phyloP scores from a whole-genome alignment of 805 yeast species.

The Spathaspora boniae region DNA sequence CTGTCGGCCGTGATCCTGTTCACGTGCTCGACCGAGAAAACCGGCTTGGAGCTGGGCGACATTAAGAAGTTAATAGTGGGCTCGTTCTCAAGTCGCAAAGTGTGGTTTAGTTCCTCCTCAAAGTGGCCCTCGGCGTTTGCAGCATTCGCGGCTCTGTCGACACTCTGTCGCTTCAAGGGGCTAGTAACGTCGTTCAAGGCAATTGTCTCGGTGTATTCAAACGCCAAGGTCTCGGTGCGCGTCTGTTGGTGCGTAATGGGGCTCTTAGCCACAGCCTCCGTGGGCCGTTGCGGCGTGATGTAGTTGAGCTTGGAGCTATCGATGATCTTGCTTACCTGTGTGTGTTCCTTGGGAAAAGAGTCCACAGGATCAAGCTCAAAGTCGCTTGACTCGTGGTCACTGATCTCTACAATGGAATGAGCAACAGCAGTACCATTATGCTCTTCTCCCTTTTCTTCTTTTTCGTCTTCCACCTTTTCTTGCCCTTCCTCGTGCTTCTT shows the following conservation, averaged over 20 bases:
- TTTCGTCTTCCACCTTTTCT: not conserved
- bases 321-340: conserved; percentile 18
- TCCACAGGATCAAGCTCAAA: conserved; percentile 1
- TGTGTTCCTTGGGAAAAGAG: conserved; percentile 6
- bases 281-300: conserved; percentile 27
- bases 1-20: conserved; percentile 21
- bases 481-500: not conserved
- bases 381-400: not conserved
- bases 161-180: conserved; percentile 19
- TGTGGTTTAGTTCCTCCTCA: conserved; percentile 4
- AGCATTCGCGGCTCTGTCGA: conserved; percentile 10
- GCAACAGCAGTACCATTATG: not conserved
- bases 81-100: conserved; percentile 17
- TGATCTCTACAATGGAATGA: conserved; percentile 1
- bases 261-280: conserved; percentile 29
- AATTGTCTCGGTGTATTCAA: conserved; percentile 1
- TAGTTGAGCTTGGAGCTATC: conserved; percentile 13
- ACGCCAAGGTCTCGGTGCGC: conserved; percentile 13
- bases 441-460: conserved; percentile 2
- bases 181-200: conserved; percentile 18
- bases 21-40: conserved; percentile 26
- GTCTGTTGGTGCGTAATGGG: conserved; percentile 24
- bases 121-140: conserved; percentile 2
- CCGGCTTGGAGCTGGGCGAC: conserved; percentile 33
- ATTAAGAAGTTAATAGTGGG: conserved; percentile 28